These are phyloP conservation scores for Albizia julibrissin DNA, from an alignment of 306 rosid genomes.

Conservation along the genomic window DNA sequence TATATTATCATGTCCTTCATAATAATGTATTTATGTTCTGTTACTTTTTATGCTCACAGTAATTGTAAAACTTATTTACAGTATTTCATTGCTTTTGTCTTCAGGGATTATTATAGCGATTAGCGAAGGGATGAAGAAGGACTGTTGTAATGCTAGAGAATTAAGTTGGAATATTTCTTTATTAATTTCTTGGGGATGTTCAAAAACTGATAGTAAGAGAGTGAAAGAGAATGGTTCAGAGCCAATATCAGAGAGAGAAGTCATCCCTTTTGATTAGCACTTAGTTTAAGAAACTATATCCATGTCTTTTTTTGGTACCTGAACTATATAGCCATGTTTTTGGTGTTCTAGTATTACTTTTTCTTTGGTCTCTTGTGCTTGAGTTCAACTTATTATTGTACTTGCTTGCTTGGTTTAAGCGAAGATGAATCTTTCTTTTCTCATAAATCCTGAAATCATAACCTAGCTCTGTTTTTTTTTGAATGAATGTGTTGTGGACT, in stretches of 20 bases:
- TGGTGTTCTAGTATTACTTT: constrained; percentile 43
- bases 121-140: not conserved
- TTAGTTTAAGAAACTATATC: constrained; percentile 42
- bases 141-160: constrained; percentile 17
- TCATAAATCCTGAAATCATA: not conserved
- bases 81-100: not conserved
- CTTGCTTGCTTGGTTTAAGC: constrained; percentile 43
- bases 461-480: not conserved
- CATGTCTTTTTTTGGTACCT: constrained; percentile 35
- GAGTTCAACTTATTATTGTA: constrained; percentile 51
- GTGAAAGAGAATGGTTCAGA: constrained; percentile 35
- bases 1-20: not conserved
- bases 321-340: constrained; percentile 46
- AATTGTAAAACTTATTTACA: not conserved
- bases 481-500: not conserved
- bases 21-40: not conserved
- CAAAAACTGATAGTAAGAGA: not conserved
- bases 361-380: constrained; percentile 39
- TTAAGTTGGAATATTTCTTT: constrained; percentile 36
- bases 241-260: constrained; percentile 36
- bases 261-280: constrained; percentile 37
- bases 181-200: constrained; percentile 10
- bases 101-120: not conserved
- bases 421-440: constrained; percentile 46
- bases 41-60: not conserved